A percentile compares a stretch with the other conserved stretches of the same genome.
These are phyloP conservation scores for Waltergamsia citrina DNA, from an alignment of 2,329 filamentous ascomycete species.

Conservation along the genomic window DNA sequence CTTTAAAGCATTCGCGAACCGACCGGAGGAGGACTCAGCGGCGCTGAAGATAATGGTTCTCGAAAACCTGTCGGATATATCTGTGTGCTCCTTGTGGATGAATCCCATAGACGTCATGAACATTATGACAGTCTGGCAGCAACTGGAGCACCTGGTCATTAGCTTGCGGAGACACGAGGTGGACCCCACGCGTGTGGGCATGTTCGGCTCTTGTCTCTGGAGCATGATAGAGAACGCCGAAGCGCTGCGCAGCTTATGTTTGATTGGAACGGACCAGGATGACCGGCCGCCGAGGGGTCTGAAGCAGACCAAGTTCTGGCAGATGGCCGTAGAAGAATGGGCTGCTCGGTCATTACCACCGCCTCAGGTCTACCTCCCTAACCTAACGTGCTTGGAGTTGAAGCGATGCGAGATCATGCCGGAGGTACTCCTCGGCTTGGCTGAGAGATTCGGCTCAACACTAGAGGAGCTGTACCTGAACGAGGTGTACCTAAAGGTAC, in stretches of 20 bases:
- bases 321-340: slow-evolving; percentile 28
- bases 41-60: slow-evolving; percentile 35
- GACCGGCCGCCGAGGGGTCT: slow-evolving; percentile 23
- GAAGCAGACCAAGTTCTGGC: slow-evolving; percentile 25
- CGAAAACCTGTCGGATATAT: slow-evolving; percentile 38
- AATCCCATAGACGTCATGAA: slow-evolving; percentile 42
- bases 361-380: slow-evolving; percentile 22
- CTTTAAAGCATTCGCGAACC: slow-evolving; percentile 34
- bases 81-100: slow-evolving; percentile 36
- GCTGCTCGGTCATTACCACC: slow-evolving; percentile 25
- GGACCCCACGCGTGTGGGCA: slow-evolving; percentile 18
- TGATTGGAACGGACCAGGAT: slow-evolving; percentile 34
- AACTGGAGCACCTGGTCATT: slow-evolving; percentile 34
- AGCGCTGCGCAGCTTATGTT: slow-evolving; percentile 33
- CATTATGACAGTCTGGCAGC: slow-evolving; percentile 29
- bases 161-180: slow-evolving; percentile 34
- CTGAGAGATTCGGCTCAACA: slow-evolving; percentile 23
- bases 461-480: slow-evolving; percentile 35
- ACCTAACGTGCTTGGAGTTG: slow-evolving; percentile 32
- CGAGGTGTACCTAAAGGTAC: slow-evolving; percentile 32
- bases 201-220: slow-evolving; percentile 38
- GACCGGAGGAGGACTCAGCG: slow-evolving; percentile 32
- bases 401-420: slow-evolving; percentile 28
- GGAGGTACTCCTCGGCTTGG: slow-evolving; percentile 21
- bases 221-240: slow-evolving; percentile 35